Base-by-base conservation (phyloP, 192 early-diverging fungal species). In the Cladochytrium replicatum region DNA sequence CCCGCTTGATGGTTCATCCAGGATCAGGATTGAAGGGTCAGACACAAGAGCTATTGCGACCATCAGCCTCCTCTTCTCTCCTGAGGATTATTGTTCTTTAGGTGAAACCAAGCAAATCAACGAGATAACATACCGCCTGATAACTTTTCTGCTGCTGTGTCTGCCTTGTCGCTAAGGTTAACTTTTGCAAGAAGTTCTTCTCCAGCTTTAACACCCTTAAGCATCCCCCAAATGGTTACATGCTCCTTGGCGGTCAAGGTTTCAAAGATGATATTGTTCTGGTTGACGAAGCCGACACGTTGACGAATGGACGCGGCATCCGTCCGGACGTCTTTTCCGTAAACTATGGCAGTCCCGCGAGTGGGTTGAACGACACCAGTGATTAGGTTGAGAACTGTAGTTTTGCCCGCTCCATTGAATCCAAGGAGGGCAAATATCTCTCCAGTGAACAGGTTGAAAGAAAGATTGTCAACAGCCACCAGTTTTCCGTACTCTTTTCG, bases 391-490 rank as follows among this genome's bases (percentile, higher is more conserved):
- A 86, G 81, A 28, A 77, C 67, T 0, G 82, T 76, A 17, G 74
- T 69, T 55, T 84, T 85, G 26, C 84, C 82, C 26, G 82, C 80
- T 11, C 82, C 76, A 50, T 81, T 83, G 48, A 74, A 75, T 30
- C 83, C 81, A 4, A 83, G 58, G 25, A 85, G 53, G 6, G 51
- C 64, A n/a, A n/a, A n/a, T n/a, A n/a, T n/a, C n/a, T n/a, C n/a
- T n/a, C n/a, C n/a, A n/a, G n/a, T n/a, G n/a, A n/a, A n/a, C n/a
- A n/a, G n/a, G n/a, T n/a, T n/a, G n/a, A n/a, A n/a, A n/a, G n/a
- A n/a, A n/a, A n/a, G n/a, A n/a, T n/a, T n/a, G n/a, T n/a, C 58
- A 23, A 47, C 31, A 42, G 68, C 66, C 4, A 43, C 2, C 7
- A 56, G 57, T 30, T 77, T 57, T 11, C 49, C 45, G 61, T 69